Percentiles rank a stretch among this genome's conserved stretches.
phyloP scores from a whole-genome alignment of 306 rosid genomes.

The Ormosia emarginata region DNA sequence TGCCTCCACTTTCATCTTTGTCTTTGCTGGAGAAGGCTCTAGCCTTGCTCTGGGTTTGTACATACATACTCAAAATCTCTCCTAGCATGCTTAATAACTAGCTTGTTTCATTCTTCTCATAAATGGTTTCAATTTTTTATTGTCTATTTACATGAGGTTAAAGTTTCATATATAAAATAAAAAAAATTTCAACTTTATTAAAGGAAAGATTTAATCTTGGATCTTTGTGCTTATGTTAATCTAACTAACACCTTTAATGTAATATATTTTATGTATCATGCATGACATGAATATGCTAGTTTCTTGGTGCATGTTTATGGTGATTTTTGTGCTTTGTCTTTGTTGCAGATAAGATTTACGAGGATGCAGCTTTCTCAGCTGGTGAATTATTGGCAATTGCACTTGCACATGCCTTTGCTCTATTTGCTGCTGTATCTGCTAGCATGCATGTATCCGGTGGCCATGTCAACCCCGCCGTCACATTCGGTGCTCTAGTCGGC shows the following conservation, averaged over 20 bases:
- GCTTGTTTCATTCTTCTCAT: not conserved
- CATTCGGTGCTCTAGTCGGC: conserved; percentile 82
- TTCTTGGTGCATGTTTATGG: not conserved
- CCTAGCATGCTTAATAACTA: not conserved
- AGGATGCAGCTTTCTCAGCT: conserved; percentile 51
- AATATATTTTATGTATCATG: not conserved
- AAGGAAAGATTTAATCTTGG: not conserved
- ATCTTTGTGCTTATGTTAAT: not conserved
- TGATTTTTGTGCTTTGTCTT: not conserved
- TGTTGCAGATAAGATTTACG: conserved; percentile 66
- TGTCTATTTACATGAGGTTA: not conserved
- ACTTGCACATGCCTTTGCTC: conserved; percentile 67
- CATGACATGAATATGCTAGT: not conserved
- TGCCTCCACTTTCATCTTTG: conserved; percentile 76
- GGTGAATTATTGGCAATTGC: conserved; percentile 59
- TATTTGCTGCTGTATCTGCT: conserved; percentile 69
- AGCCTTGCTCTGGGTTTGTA: conserved; percentile 71
- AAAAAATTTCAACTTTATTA: not conserved
- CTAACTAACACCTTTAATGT: not conserved
- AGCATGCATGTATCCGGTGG: conserved; percentile 87
- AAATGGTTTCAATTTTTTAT: not conserved
- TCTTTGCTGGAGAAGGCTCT: conserved; percentile 97
- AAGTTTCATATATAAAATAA: no score
- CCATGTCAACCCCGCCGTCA: conserved; percentile 89
- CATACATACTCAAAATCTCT: not conserved